phyloP scores from a whole-genome alignment of 148 eudicot species.

The Chenopodium suecicum region DNA sequence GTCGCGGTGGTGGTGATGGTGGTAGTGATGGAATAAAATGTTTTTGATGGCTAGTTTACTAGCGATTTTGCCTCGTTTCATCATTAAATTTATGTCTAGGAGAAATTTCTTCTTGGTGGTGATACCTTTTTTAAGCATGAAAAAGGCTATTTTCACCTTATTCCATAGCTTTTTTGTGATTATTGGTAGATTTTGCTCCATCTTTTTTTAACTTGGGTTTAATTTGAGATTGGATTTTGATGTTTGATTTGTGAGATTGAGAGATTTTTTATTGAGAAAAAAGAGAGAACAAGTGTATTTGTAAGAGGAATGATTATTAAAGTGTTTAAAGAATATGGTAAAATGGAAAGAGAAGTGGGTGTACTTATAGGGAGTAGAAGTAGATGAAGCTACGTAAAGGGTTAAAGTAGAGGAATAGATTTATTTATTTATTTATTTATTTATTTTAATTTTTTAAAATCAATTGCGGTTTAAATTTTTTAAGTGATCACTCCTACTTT shows the following conservation, averaged over 20 bases:
- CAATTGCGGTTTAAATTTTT: too few relatives aligned
- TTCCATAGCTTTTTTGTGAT: slow-evolving; percentile 51
- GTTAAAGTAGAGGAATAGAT: too few relatives aligned
- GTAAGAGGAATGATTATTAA: too few relatives aligned
- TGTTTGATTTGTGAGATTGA: neutral
- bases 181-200: slow-evolving; percentile 52
- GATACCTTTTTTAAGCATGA: slow-evolving; percentile 61
- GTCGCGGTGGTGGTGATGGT: neutral
- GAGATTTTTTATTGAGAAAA: neutral
- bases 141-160: slow-evolving; percentile 38
- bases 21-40: neutral
- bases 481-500: too few relatives aligned
- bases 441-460: too few relatives aligned
- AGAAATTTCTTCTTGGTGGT: slow-evolving; percentile 43
- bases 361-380: too few relatives aligned
- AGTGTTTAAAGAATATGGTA: too few relatives aligned
- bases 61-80: slow-evolving; percentile 61
- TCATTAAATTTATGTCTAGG: slow-evolving; percentile 46
- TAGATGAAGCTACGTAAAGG: too few relatives aligned
- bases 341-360: too few relatives aligned
- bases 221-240: neutral
- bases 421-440: too few relatives aligned
- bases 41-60: slow-evolving; percentile 47
- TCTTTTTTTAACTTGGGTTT: slow-evolving; percentile 14
- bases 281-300: too few relatives aligned